A percentile compares a stretch with the other conserved stretches of the same genome.
Evolutionary conservation across 2,329 filamentous ascomycete genomes (phyloP).

Genomic region (Cladosporium sp.): DNA sequence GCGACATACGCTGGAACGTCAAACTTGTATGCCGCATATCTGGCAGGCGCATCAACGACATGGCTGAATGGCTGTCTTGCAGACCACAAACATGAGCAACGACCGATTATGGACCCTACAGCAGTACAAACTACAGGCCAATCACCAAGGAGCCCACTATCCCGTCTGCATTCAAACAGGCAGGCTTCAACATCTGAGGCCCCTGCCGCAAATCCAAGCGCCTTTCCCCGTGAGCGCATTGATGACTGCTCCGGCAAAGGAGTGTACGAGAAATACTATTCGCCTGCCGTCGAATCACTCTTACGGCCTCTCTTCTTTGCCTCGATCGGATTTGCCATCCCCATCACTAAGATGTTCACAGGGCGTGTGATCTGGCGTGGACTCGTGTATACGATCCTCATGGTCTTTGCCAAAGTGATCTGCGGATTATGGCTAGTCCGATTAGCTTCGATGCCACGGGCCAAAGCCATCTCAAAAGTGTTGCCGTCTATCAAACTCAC

Average conservation of each 20-base stretch:
- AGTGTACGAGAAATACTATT: constrained; percentile 51
- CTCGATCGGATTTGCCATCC: constrained; percentile 75
- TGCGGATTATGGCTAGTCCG: constrained; percentile 45
- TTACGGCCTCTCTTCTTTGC: constrained; percentile 74
- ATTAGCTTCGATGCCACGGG: constrained; percentile 29
- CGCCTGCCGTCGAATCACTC: constrained; percentile 50
- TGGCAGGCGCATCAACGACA: constrained; percentile 56
- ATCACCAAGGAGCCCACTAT: not conserved
- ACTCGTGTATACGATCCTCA: constrained; percentile 69
- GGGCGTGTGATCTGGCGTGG: constrained; percentile 69
- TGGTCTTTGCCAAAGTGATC: constrained; percentile 56
- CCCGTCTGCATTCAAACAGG: not conserved
- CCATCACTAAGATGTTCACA: constrained; percentile 68
- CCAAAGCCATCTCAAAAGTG: not conserved
- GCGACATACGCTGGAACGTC: constrained; percentile 64
- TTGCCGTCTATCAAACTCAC: not conserved
- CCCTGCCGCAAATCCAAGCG: no score
- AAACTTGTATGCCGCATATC: constrained; percentile 62
- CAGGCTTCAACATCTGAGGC: not conserved
- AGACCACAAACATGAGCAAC: not conserved
- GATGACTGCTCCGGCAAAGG: not conserved
- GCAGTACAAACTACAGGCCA: not conserved
- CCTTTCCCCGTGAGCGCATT: not conserved
- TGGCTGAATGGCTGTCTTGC: constrained; percentile 57
- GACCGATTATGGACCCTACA: not conserved